Conservation (phyloP, 345 rosid species). For the Hibiscus syriacus region DNA sequence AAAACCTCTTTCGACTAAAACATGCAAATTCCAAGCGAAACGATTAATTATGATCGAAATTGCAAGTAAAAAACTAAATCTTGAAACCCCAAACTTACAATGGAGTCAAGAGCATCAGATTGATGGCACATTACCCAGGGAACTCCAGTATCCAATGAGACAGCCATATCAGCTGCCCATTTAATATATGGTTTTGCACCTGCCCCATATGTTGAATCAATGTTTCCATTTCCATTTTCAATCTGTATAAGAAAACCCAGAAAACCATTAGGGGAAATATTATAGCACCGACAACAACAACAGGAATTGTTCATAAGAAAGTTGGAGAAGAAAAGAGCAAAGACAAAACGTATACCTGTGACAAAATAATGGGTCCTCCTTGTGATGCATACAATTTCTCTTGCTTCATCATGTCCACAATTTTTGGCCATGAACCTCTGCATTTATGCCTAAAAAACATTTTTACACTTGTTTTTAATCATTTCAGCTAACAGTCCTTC, state of each 20-base stretch:
- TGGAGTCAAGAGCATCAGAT: conserved; percentile 84
- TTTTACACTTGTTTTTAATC: background rate
- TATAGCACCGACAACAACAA: conserved; percentile 1
- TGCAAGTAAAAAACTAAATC: background rate
- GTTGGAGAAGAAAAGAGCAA: background rate
- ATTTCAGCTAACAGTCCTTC: background rate
- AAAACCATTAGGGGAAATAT: background rate
- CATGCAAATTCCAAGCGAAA: too few relatives aligned
- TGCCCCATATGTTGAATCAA: conserved; percentile 58
- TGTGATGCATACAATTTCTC: conserved; percentile 90
- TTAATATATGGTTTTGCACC: conserved; percentile 69
- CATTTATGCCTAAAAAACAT: conserved; percentile 57
- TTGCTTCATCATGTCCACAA: conserved; percentile 84
- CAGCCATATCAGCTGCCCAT: conserved; percentile 93
- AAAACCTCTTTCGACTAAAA: background rate
- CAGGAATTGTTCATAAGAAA: background rate
- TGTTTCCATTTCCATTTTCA: conserved; percentile 92
- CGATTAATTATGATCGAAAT: background rate
- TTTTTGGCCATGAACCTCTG: conserved; percentile 76
- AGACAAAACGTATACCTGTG: conserved; percentile 53
- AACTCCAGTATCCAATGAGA: conserved; percentile 76
- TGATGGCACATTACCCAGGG: conserved; percentile 99
- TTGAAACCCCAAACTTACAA: conserved; percentile 37
- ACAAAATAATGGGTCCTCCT: conserved; percentile 92
- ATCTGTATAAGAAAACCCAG: conserved; percentile 36